Evolutionary conservation across 768 basidiomycete genomes (phyloP).

Genomic region (Gyrodon lividus): DNA sequence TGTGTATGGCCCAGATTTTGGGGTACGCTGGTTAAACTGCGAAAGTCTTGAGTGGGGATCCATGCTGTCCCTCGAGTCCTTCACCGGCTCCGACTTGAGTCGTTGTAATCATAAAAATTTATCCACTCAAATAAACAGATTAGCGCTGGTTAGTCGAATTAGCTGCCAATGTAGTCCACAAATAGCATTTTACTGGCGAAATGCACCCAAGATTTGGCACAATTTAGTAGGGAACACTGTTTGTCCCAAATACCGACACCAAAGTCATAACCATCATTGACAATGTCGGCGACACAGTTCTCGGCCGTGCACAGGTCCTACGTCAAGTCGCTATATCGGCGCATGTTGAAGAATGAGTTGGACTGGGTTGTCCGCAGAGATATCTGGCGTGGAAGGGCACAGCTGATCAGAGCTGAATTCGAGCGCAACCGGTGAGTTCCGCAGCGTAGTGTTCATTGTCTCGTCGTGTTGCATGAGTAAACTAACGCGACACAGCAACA

Average conservation of each 20-base stretch:
- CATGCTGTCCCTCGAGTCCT: constrained; percentile 40
- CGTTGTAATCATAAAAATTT: neutral
- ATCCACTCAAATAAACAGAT: neutral
- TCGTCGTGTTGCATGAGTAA: neutral
- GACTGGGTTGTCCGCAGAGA: constrained; percentile 90
- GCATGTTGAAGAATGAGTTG: constrained; percentile 80
- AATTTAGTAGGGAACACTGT: neutral
- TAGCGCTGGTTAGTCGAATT: neutral
- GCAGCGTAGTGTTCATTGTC: constrained; percentile 19
- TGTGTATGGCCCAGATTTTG: constrained; percentile 61
- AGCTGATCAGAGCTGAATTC: constrained; percentile 89
- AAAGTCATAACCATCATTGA: constrained; percentile 7
- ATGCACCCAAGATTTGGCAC: constrained; percentile 1
- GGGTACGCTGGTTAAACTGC: constrained; percentile 72
- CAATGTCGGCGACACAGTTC: constrained; percentile 62
- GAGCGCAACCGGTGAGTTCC: constrained; percentile 78
- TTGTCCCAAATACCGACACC: neutral
- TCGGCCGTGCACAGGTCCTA: constrained; percentile 75
- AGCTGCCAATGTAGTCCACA: constrained; percentile 6
- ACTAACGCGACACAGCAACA: constrained; percentile 49
- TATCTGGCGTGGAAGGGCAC: constrained; percentile 80
- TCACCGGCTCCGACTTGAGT: neutral
- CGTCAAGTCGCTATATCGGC: constrained; percentile 90
- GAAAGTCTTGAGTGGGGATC: constrained; percentile 75
- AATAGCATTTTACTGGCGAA: constrained; percentile 14